A percentile compares a stretch with the other conserved stretches of the same genome.
phyloP scores from a whole-genome alignment of 2,329 filamentous ascomycete species.

The Bipolaris oryzae region DNA sequence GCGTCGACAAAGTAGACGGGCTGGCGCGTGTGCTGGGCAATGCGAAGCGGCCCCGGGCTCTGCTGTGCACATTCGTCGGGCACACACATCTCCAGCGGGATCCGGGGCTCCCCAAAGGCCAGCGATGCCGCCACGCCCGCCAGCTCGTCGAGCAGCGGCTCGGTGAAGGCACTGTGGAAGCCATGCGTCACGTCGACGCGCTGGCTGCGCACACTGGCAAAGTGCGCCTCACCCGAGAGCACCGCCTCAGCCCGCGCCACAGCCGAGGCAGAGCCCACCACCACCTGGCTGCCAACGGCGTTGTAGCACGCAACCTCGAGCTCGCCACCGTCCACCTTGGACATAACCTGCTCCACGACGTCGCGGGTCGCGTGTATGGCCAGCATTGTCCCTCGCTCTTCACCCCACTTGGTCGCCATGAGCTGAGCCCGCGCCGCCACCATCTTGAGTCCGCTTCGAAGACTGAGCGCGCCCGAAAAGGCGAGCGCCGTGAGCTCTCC shows the following conservation, averaged over 20 bases:
- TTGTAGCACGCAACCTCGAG: constrained; percentile 54
- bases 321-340: neutral
- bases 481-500: constrained; percentile 50
- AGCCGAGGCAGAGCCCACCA: constrained; percentile 42
- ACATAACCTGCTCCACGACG: neutral
- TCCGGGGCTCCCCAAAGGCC: constrained; percentile 1
- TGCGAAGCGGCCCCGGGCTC: neutral
- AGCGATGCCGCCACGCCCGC: constrained; percentile 16
- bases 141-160: constrained; percentile 27
- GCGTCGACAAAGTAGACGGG: constrained; percentile 9
- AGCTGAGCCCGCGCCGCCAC: constrained; percentile 44
- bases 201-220: constrained; percentile 16
- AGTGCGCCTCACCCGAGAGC: neutral
- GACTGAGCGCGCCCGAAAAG: constrained; percentile 41
- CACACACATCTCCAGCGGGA: constrained; percentile 1
- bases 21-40: constrained; percentile 4
- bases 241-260: neutral
- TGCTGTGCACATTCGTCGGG: neutral
- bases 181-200: constrained; percentile 27
- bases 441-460: constrained; percentile 39
- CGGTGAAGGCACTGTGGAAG: constrained; percentile 36
- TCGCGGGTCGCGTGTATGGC: constrained; percentile 10
- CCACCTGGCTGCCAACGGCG: constrained; percentile 47
- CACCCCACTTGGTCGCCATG: constrained; percentile 26
- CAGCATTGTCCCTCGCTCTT: constrained; percentile 32